Conservation (phyloP, 1,284 basidiomycete genomes). For the Sutorius eximius region DNA sequence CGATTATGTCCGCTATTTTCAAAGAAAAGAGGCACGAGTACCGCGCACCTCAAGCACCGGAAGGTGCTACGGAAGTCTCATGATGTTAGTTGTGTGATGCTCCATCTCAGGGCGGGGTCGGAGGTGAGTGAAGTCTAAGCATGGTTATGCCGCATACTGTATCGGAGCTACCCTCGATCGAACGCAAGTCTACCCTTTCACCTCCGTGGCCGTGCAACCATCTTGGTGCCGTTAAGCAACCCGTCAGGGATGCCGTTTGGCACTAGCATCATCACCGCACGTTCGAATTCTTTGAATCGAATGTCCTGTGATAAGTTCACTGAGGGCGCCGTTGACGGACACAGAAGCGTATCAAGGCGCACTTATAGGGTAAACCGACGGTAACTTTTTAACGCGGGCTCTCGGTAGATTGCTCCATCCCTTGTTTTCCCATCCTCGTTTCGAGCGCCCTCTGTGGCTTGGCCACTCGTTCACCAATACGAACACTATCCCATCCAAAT, state of each 20-base stretch:
- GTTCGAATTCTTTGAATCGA: constrained; percentile 21
- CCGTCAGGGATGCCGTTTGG: constrained; percentile 6
- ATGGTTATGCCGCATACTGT: background rate
- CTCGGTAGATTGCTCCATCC: background rate
- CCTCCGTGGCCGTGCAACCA: constrained; percentile 8
- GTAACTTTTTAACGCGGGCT: constrained; percentile 17
- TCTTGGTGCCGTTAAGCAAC: constrained; percentile 24
- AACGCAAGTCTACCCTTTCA: constrained; percentile 7
- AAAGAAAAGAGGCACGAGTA: background rate
- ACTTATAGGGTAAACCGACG: constrained; percentile 4
- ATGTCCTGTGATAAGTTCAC: background rate
- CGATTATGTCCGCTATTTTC: background rate
- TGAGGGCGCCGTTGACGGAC: constrained; percentile 9
- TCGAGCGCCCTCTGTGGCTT: background rate
- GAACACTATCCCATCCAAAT: constrained; percentile 13
- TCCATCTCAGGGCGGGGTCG: background rate
- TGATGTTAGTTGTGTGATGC: background rate
- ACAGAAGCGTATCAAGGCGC: constrained; percentile 14
- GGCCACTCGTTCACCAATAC: constrained; percentile 5
- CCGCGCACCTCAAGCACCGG: background rate
- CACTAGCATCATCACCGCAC: constrained; percentile 15
- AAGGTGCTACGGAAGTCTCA: background rate
- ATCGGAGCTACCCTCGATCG: constrained; percentile 6
- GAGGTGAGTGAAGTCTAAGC: constrained; percentile 5
- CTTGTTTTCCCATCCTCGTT: constrained; percentile 2